These are phyloP conservation scores for Erigeron canadensis DNA, from an alignment of 129 eudicot species.

Conservation along the genomic window DNA sequence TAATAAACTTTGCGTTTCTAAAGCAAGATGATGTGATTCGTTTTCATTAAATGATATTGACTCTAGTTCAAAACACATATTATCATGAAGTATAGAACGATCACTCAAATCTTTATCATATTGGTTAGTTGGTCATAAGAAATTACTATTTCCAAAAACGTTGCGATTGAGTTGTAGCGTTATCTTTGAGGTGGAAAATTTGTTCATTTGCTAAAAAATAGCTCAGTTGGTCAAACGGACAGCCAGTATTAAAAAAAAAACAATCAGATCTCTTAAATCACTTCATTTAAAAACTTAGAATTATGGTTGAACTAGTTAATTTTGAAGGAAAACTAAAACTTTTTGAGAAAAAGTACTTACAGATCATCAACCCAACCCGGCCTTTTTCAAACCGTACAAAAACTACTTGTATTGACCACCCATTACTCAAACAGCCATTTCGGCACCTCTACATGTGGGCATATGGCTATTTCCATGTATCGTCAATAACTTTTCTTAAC, in stretches of 20 bases:
- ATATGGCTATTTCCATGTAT: background rate
- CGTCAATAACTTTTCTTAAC: slow-evolving; percentile 8
- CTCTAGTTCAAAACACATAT: background rate
- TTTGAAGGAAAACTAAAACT: background rate
- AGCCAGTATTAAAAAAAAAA: background rate
- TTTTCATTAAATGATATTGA: background rate
- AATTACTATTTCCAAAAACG: background rate
- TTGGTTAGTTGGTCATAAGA: background rate
- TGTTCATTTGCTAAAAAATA: background rate
- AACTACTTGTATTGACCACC: no score
- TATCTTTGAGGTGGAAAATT: background rate
- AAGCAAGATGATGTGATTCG: background rate
- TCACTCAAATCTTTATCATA: background rate
- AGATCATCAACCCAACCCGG: background rate
- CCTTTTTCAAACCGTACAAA: background rate
- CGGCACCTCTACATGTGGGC: background rate
- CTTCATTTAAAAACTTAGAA: background rate
- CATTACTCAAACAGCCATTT: background rate
- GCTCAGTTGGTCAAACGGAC: background rate
- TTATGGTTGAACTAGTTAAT: background rate
- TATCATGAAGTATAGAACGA: slow-evolving; percentile 2
- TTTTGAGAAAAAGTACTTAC: background rate
- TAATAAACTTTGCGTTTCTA: background rate
- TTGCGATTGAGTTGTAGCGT: background rate
- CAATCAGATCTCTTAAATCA: background rate